A percentile compares a stretch with the other conserved stretches of the same genome.
These are phyloP conservation scores for Helianthus annuus DNA, from an alignment of 129 eudicot species.

Conservation along the genomic window DNA sequence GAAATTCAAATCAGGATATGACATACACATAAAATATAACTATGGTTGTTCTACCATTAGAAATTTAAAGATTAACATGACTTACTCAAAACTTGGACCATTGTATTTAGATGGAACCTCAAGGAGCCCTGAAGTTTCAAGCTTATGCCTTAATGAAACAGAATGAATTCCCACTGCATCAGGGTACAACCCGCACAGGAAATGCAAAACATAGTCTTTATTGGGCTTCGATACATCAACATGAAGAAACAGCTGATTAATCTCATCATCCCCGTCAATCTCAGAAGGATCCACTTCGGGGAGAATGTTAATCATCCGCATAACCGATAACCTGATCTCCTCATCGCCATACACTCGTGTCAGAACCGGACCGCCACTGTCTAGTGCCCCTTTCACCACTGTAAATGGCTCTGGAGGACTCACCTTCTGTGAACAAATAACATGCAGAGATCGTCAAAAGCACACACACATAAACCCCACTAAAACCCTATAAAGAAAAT, in stretches of 20 bases:
- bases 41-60: background rate
- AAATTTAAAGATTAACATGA: slow-evolving; percentile 6
- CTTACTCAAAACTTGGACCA: slow-evolving; percentile 83
- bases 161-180: slow-evolving; percentile 95
- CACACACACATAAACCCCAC: slow-evolving; percentile 4
- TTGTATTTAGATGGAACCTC: slow-evolving; percentile 49
- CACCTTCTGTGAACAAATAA: slow-evolving; percentile 56
- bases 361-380: slow-evolving; percentile 73
- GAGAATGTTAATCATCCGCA: slow-evolving; percentile 67
- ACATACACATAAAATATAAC: background rate
- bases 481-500: slow-evolving; percentile 1
- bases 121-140: slow-evolving; percentile 47
- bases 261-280: slow-evolving; percentile 53
- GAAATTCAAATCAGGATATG: background rate
- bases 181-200: slow-evolving; percentile 88
- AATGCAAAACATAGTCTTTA: slow-evolving; percentile 58
- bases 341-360: slow-evolving; percentile 60
- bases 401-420: slow-evolving; percentile 71
- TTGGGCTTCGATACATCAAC: slow-evolving; percentile 74
- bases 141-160: slow-evolving; percentile 64
- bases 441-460: slow-evolving; percentile 2
- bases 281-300: slow-evolving; percentile 53
- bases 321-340: slow-evolving; percentile 72
- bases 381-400: slow-evolving; percentile 79
- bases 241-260: slow-evolving; percentile 80